phyloP scores from a whole-genome alignment of 2,329 filamentous ascomycete genomes.

The Penicillium concentricum region DNA sequence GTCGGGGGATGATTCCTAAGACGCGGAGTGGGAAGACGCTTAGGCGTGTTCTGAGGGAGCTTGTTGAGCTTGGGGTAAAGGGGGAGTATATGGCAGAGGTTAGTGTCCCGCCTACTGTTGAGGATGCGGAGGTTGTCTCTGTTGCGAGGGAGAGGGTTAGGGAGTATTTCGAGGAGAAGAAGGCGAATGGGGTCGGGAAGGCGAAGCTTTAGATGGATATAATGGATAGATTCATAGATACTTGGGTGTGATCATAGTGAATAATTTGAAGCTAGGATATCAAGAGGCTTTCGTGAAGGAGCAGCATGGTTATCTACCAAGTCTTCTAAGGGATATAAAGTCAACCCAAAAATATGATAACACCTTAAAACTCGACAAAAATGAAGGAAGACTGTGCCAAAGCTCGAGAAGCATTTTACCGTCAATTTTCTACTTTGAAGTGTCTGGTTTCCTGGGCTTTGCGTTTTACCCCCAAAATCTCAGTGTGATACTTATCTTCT shows the following conservation, averaged over 20 bases:
- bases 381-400: no score
- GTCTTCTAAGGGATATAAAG: background rate
- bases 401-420: no score
- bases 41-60: conserved; percentile 73
- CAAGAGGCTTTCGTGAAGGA: background rate
- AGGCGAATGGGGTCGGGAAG: conserved; percentile 26
- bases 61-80: conserved; percentile 77
- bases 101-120: conserved; percentile 77
- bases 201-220: conserved; percentile 43
- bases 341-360: background rate
- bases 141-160: conserved; percentile 69
- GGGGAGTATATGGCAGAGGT: conserved; percentile 72
- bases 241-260: background rate
- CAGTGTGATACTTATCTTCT: no score
- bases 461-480: no score
- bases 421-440: no score
- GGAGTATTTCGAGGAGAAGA: conserved; percentile 66
- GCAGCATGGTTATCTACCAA: background rate
- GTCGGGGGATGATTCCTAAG: conserved; percentile 84
- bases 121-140: conserved; percentile 72
- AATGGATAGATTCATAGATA: background rate
- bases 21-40: conserved; percentile 91
- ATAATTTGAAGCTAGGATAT: background rate
- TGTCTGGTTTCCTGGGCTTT: no score
- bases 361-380: no score